Conservation (phyloP, 805 yeast species). For the Sungouiella thailandica region DNA sequence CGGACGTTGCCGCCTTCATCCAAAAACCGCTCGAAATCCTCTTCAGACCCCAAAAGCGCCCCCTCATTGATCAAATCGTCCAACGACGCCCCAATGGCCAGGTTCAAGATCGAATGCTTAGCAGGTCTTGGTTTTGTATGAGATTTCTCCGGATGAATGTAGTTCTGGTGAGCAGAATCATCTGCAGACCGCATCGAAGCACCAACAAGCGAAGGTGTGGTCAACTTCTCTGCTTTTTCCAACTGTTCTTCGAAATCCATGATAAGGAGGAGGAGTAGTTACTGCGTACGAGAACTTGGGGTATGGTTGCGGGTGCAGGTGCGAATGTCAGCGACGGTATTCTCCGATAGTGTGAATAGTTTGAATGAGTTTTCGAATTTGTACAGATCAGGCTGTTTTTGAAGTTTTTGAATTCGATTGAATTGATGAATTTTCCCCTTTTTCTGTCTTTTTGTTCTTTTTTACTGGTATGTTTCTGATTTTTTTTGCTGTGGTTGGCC, state of each 20-base stretch:
- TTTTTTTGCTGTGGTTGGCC: too few species aligned
- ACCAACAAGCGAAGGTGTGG: constrained; percentile 51
- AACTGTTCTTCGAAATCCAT: constrained; percentile 33
- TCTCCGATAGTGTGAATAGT: too few species aligned
- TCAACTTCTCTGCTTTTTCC: constrained; percentile 45
- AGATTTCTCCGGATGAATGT: constrained; percentile 41
- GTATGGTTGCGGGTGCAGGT: constrained; percentile 4
- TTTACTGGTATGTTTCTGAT: too few species aligned
- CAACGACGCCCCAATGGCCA: constrained; percentile 47
- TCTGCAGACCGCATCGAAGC: constrained; percentile 46
- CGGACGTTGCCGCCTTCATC: constrained; percentile 52
- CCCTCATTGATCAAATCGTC: constrained; percentile 47
- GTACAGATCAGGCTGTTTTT: too few species aligned
- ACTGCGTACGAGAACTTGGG: background rate
- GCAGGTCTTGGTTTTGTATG: constrained; percentile 18
- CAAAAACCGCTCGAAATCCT: constrained; percentile 46
- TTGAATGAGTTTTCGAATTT: too few species aligned
- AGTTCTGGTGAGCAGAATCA: constrained; percentile 40
- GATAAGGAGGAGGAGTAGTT: background rate
- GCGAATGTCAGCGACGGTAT: constrained; percentile 1
- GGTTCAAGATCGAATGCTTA: constrained; percentile 13
- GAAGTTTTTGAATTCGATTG: too few species aligned
- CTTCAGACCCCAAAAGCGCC: constrained; percentile 46
- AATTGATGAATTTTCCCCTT: too few species aligned
- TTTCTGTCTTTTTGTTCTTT: too few species aligned